Evolutionary conservation across 2,329 filamentous ascomycete species (phyloP), one percentile per base, ranked within the genome.

Genomic region (Rhytidhysteron rufulum): DNA sequence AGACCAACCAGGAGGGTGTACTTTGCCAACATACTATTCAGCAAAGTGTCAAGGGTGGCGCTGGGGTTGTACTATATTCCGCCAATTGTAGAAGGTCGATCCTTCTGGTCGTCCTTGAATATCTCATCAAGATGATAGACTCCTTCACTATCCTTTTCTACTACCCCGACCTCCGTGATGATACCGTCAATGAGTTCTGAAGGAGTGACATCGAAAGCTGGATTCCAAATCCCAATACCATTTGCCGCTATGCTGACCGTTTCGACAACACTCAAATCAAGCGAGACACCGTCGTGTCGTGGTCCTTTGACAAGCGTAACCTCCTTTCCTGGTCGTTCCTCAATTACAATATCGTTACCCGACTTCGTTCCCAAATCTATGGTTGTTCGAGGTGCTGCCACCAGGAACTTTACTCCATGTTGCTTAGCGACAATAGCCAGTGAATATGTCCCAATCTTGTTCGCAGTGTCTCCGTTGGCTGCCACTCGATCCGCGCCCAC

Each of bases 381-480:
- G 41, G 88, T 95, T 2, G 93, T 98, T 5, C 90, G 86, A 0
- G 93, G 93, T 1, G 93, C 93, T 0, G 93, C 93, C 21, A 98
- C 90, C 8, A 98, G 77, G 62, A 98, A 98, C 65, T 91, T 95
- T 57, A 97, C 78, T 15, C 87, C 86, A 57, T 98, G 93, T 57
- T 90, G 75, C 50, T 78, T 83, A 17, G 93, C 93, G 21, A 95
- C 76, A n/a, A 97, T 89, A 3, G 93, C 89, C 4, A 98, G 77
- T 40, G 84, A 79, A 63, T 98, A 97, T 1, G 93, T 98, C 37
- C 93, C 93, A 46, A 98, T 94, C 73, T 98, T 98, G 72, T 98
- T 98, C 41, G 93, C 93, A 0, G 93, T 97, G 68, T 98, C 93
- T 21, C 93, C 93, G 57, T 98, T 98, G 37, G 89, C 86, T 22